Evolutionary conservation across 2,329 filamentous ascomycete species (phyloP), one percentile per base, ranked within the genome.

Genomic region (Diaporthe destruens): DNA sequence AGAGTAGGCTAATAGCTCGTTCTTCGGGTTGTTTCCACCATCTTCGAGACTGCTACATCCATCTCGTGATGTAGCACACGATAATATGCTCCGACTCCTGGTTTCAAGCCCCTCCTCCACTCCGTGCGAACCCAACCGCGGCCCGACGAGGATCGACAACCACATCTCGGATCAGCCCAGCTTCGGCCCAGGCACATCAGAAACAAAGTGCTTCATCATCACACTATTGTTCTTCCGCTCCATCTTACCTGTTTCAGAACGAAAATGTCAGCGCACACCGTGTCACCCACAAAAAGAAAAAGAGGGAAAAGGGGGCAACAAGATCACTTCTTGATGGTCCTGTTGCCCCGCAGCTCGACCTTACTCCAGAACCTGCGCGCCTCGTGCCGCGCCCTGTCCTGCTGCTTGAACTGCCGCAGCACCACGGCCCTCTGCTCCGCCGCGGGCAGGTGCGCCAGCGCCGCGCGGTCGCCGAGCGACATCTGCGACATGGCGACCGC

Each of bases 391-490:
- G 75, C 80, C 73, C 77, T 78, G 29, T 79, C 76, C 61, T 76
- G 67, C 74, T 80, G 79, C 72, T 77, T 78, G 61, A 80, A 75
- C 59, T 78, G 78, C 51, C 75, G 76, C 39, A 75, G 54, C 20
- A 82, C 71, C 5, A 80, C 51, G 4, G 78, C 75, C 2, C 79
- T 74, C 74, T 81, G 79, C 71, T 81, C 75, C 11, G 79, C 73
- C 14, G 73, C 49, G 1, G 80, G 75, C n/a, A 82, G 76, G 44
- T 80, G 80, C 0, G 76, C 72, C 2, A 82, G 72, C 6, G 76
- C 77, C 14, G 71, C 66, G n/a, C 77, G 76, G 61, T 81, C 80
- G 18, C 72, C 75, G 34, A 69, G 61, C 32, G 79, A 78, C 68
- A 82, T 68, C 11, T 32, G 51, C 8, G 51, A 14, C n/a, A 74